These are phyloP conservation scores for Pseudozyma thailandica DNA, from an alignment of 1,284 basidiomycete genomes.

Conservation along the genomic window DNA sequence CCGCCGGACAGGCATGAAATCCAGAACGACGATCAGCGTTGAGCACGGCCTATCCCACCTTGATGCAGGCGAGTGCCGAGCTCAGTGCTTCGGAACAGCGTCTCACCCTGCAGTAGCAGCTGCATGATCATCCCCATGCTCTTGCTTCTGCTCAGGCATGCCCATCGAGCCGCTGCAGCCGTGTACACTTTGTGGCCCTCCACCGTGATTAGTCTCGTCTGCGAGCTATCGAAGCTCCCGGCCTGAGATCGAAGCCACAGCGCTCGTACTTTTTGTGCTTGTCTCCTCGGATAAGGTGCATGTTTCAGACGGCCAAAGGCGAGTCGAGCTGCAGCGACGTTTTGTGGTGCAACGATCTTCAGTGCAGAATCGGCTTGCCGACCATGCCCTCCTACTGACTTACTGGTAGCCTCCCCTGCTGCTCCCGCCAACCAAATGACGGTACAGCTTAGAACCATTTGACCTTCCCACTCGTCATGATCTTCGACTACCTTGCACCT, in stretches of 20 bases:
- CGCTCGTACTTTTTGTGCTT: constrained; percentile 8
- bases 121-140: not conserved
- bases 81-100: constrained; percentile 25
- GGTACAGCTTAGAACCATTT: not conserved
- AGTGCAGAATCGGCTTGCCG: too few relatives aligned
- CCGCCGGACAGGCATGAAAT: too few relatives aligned
- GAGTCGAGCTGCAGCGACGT: constrained; percentile 2
- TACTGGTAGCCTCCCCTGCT: too few relatives aligned
- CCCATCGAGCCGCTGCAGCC: constrained; percentile 1
- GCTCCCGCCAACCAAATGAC: too few relatives aligned
- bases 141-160: constrained; percentile 5
- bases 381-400: too few relatives aligned
- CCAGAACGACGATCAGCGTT: too few relatives aligned
- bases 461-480: not conserved
- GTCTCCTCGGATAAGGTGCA: constrained; percentile 29
- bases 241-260: constrained; percentile 24
- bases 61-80: constrained; percentile 3
- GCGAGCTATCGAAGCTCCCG: too few relatives aligned
- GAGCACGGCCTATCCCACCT: too few relatives aligned
- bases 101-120: constrained; percentile 15
- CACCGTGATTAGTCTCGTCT: not conserved
- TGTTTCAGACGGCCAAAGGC: not conserved
- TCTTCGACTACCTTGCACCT: constrained; percentile 1
- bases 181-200: constrained; percentile 5
- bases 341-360: constrained; percentile 34